Evolutionary conservation across 305 asterid species (phyloP).

Genomic region (Fraxinus ornus): DNA sequence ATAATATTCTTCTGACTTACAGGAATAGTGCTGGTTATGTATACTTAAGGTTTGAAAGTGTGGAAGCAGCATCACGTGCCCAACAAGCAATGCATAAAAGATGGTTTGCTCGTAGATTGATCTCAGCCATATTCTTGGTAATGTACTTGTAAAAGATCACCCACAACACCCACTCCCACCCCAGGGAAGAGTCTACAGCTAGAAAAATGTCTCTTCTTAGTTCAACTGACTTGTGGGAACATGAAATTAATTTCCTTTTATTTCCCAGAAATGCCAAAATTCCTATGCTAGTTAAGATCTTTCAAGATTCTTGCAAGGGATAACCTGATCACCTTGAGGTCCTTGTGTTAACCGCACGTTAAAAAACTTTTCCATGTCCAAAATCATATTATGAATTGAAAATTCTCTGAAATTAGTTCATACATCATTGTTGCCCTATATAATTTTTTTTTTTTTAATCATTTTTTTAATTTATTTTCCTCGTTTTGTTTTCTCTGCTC

Average conservation of each 20-base stretch:
- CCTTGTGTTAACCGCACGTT: neutral
- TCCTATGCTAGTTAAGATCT: neutral
- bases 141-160: neutral
- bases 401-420: neutral
- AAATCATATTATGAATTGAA: neutral
- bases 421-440: neutral
- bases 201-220: neutral
- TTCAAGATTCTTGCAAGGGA: neutral
- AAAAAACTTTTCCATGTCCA: neutral
- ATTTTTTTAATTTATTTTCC: neutral
- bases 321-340: neutral
- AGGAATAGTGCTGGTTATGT: slow-evolving; percentile 93
- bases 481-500: neutral
- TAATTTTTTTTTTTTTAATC: no score
- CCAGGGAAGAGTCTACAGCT: neutral
- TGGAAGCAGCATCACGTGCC: slow-evolving; percentile 77
- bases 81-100: slow-evolving; percentile 96
- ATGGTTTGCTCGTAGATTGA: slow-evolving; percentile 95
- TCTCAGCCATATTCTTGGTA: slow-evolving; percentile 97
- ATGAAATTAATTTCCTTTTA: neutral
- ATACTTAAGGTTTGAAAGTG: slow-evolving; percentile 77
- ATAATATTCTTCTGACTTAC: slow-evolving; percentile 25
- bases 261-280: neutral
- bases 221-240: neutral
- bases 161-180: neutral